A percentile compares a stretch with the other conserved stretches of the same genome.
These are phyloP conservation scores for Oligophagozyma castellii DNA, from an alignment of 1,139 yeast species.

Conservation along the genomic window DNA sequence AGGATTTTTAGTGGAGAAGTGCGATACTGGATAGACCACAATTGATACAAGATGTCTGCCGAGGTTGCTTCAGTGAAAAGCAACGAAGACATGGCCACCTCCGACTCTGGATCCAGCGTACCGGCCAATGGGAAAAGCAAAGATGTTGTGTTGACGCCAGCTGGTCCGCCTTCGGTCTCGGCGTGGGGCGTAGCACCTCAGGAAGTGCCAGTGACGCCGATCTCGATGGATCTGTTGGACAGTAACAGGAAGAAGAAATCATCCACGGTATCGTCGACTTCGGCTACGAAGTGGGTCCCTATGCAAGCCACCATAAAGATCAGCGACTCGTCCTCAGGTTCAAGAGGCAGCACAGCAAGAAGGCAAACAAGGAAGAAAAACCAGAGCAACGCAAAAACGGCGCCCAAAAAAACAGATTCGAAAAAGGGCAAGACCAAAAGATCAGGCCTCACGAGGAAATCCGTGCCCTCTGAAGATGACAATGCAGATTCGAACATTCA, in stretches of 20 bases:
- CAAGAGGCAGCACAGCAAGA: slow-evolving; percentile 7
- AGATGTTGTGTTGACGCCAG: slow-evolving; percentile 44
- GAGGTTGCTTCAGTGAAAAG: slow-evolving; percentile 3
- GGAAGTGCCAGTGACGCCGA: slow-evolving; percentile 18
- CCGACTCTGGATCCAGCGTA: neutral
- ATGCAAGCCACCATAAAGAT: slow-evolving; percentile 52
- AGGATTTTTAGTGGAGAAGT: too few relatives aligned
- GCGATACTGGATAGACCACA: slow-evolving; percentile 1
- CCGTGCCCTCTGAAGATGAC: too few relatives aligned
- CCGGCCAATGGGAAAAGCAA: slow-evolving; percentile 2
- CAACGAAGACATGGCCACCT: too few relatives aligned
- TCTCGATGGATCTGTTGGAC: slow-evolving; percentile 21
- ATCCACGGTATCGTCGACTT: slow-evolving; percentile 35
- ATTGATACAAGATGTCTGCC: slow-evolving; percentile 5
- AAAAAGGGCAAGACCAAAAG: too few relatives aligned
- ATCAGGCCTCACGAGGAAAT: too few relatives aligned
- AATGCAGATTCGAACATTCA: too few relatives aligned
- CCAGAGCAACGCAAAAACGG: slow-evolving; percentile 1
- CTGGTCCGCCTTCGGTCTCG: slow-evolving; percentile 58
- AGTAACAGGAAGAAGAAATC: slow-evolving; percentile 11
- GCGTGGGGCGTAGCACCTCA: slow-evolving; percentile 45
- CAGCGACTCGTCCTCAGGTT: slow-evolving; percentile 3
- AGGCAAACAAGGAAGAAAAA: slow-evolving; percentile 4
- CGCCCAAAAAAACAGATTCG: slow-evolving; percentile 1
- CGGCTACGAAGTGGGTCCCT: slow-evolving; percentile 84